Base-by-base conservation (phyloP, 345 rosid species). In the Moricandia moricandioides region DNA sequence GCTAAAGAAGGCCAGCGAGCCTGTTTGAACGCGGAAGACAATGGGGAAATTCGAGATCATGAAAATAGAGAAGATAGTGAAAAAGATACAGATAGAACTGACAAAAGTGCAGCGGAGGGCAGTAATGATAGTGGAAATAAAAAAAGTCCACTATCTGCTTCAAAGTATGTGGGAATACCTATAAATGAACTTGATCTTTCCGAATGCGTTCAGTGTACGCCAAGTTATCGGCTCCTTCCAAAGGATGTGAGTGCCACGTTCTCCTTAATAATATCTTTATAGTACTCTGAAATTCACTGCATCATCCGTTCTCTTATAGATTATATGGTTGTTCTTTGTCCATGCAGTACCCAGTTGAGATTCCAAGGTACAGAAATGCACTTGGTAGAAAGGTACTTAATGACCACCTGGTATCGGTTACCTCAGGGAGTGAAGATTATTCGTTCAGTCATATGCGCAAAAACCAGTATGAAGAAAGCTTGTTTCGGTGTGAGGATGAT, bases 361-460 rank as follows among this genome's bases (percentile, higher is more conserved):
- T 82, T 24, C 90, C 86, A 72, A 91, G 97, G 81, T 89, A 92
- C 78, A 90, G 93, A 82, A 86, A 94, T 62, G 80, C 79, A 65
- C 85, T 89, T 80, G 99, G 94, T 76, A 82, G 73, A 79, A 84
- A 84, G 82, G 86, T 91, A 65, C 87, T 96, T 76, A 96, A 96
- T 86, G 97, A 92, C 82, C 83, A 85, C 86, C 90, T 96, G 88
- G 97, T 92, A 54, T 92, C 98, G 71, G 97, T 92, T 52, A 90
- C 99, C 73, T 95, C 98, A 62, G 98, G 99, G 78, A 96, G 99
- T 88, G 99, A 92, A 82, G 98, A 92, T 86, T 89, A 90, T 88
- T 88, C 99, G 64, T 95, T 92, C 75, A 95, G 83, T 70, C 99
- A 95, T 83, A 92, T 92, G 99, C 91, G 97, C 60, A 96, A 88